Evolutionary conservation across 176 grass and related monocot species (phyloP).

Genomic region (Zoysia pacifica): DNA sequence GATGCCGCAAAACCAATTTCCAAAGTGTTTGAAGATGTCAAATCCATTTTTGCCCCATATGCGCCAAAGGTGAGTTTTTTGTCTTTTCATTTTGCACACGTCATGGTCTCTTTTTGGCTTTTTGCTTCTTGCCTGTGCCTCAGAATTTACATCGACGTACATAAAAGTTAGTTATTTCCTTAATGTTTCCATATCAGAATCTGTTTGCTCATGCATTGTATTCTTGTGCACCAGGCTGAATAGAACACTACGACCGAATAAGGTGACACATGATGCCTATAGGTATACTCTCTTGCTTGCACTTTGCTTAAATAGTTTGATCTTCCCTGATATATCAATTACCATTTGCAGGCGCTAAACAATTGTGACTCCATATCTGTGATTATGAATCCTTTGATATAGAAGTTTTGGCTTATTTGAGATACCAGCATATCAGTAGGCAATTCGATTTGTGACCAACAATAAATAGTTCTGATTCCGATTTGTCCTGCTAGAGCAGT

Average conservation of each 20-base stretch:
- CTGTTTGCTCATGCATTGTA: no score
- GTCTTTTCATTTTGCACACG: background rate
- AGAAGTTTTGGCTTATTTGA: background rate
- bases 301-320: background rate
- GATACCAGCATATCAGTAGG: background rate
- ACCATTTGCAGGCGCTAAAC: no score
- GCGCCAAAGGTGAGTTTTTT: slow-evolving; percentile 49
- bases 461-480: no score
- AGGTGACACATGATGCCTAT: no score
- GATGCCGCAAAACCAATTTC: slow-evolving; percentile 79
- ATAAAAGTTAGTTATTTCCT: no score
- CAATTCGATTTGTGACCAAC: background rate
- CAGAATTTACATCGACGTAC: background rate
- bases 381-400: background rate
- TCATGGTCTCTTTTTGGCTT: background rate
- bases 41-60: slow-evolving; percentile 68
- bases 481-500: background rate
- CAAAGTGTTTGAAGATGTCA: slow-evolving; percentile 88
- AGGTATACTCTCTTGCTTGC: no score
- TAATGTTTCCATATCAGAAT: no score
- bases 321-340: background rate
- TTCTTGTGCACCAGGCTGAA: no score
- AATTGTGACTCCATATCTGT: no score
- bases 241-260: no score
- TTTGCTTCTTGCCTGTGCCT: background rate